Percentiles rank a stretch among this genome's conserved stretches.
phyloP scores from a whole-genome alignment of 306 rosid species.

The Macrotyloma uniflorum region DNA sequence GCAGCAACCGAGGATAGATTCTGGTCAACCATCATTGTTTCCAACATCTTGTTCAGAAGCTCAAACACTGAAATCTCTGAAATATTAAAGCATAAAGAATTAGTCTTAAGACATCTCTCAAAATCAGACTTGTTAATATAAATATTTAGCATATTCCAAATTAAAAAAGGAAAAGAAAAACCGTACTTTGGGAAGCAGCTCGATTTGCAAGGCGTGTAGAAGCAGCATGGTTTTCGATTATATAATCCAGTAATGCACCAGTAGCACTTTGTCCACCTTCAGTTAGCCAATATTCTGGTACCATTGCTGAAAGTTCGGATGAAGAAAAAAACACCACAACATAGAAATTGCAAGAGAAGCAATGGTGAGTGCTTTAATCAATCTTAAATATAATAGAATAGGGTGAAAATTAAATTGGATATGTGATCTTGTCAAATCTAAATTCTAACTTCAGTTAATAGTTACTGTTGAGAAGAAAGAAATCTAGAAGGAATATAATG shows the following conservation, averaged over 20 bases:
- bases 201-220: conserved; percentile 75
- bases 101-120: conserved; percentile 7
- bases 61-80: conserved; percentile 77
- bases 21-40: conserved; percentile 60
- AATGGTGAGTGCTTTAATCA: conserved; percentile 4
- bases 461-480: no score
- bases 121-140: not conserved
- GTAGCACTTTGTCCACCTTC: conserved; percentile 99
- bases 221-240: conserved; percentile 81
- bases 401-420: conserved; percentile 15
- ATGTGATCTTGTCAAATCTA: conserved; percentile 32
- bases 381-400: not conserved
- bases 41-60: conserved; percentile 81
- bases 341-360: conserved; percentile 36
- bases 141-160: conserved; percentile 25
- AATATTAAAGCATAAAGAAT: conserved; percentile 33
- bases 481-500: no score
- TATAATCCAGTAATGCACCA: conserved; percentile 93
- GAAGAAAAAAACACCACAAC: conserved; percentile 34
- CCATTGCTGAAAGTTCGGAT: conserved; percentile 71
- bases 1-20: conserved; percentile 75
- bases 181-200: conserved; percentile 85
- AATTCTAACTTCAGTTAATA: conserved; percentile 13
- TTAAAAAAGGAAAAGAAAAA: not conserved
- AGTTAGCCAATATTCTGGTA: conserved; percentile 94